Percentiles rank a stretch among this genome's conserved stretches.
These are phyloP conservation scores for Leishmania turanica DNA, from an alignment of 208 protist species.

Conservation along the genomic window DNA sequence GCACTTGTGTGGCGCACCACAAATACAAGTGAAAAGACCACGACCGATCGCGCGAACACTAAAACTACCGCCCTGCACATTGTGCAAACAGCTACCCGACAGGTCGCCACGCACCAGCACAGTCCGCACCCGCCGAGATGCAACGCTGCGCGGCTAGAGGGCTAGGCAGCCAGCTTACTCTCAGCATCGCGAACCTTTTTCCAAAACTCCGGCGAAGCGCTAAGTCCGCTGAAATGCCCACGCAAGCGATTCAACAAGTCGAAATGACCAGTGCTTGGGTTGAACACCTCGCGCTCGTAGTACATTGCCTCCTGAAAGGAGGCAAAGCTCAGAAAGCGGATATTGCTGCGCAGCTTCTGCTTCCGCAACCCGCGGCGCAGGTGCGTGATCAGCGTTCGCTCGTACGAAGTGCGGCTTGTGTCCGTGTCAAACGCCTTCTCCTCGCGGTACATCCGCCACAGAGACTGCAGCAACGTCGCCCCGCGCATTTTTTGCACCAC, in stretches of 20 bases:
- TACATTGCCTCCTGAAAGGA: conserved; percentile 60
- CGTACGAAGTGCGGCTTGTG: conserved; percentile 17
- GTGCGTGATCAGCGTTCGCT: conserved; percentile 38
- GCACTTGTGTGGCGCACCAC: background rate
- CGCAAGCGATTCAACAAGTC: conserved; percentile 71
- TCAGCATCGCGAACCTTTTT: conserved; percentile 16
- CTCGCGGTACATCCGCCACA: conserved; percentile 78
- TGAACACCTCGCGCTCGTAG: conserved; percentile 59
- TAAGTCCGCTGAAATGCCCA: conserved; percentile 46
- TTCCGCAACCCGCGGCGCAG: conserved; percentile 64
- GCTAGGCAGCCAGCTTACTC: background rate
- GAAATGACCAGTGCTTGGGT: conserved; percentile 63
- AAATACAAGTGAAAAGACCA: background rate
- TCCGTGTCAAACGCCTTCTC: conserved; percentile 66
- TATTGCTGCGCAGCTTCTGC: conserved; percentile 43
- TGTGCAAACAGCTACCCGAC: background rate
- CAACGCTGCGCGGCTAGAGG: background rate
- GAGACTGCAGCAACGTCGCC: conserved; percentile 78
- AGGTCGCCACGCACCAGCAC: background rate
- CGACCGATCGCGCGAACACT: no score
- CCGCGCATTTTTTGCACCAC: conserved; percentile 68
- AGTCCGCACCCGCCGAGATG: background rate
- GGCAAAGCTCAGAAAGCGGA: conserved; percentile 38
- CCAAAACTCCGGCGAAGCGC: conserved; percentile 31
- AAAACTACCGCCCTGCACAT: background rate